Base-by-base conservation (phyloP, 116 monocot genomes). In the Posidonia oceanica region DNA sequence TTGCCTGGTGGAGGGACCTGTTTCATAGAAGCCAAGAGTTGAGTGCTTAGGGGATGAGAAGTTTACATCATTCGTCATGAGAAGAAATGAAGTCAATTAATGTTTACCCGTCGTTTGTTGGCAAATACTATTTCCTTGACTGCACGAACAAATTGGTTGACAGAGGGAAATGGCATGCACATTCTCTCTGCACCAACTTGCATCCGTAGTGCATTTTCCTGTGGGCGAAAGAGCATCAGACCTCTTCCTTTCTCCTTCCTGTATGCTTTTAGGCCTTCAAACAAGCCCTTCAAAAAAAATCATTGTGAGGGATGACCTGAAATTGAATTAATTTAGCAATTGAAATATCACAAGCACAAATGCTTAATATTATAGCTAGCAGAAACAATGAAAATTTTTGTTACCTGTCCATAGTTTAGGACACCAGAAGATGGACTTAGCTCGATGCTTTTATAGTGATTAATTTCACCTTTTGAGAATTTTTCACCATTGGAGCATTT, bases 211-310 rank as follows among this genome's bases (percentile, higher is more conserved):
- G 86, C 93, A 67, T 93, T 93, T 66, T 89, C 84, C 39, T 83
- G 79, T 17, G 87, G 93, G 55, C 84, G 48, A 67, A 90, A 94
- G n/a, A 94, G 87, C 69, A 86, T 65, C 51, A 88, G 68, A 8
- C 84, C 76, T 38, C 69, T 14, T 3, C 80, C 73, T 14, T 84
- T 77, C 38, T 39, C 55, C 71, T 80, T 80, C 73, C 90, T 80
- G 63, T 90, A 84, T 8, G 90, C 94, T 72, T 90, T 94, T 42
- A 94, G 65, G 0, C 94, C 94, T 80, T 92, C 91, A 67, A 85
- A 85, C 65, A 92, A 54, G 14, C 88, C 91, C 88, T 91, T 69
- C 12, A 40, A 39, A 40, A 42, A 56, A 59, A 15, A 39, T 36
- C 17, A 39, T 16, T 14, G 55, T 21, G 40, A 37, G 41, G 17